phyloP scores from a whole-genome alignment of 805 yeast genomes.

The Saccharomyces jurei region DNA sequence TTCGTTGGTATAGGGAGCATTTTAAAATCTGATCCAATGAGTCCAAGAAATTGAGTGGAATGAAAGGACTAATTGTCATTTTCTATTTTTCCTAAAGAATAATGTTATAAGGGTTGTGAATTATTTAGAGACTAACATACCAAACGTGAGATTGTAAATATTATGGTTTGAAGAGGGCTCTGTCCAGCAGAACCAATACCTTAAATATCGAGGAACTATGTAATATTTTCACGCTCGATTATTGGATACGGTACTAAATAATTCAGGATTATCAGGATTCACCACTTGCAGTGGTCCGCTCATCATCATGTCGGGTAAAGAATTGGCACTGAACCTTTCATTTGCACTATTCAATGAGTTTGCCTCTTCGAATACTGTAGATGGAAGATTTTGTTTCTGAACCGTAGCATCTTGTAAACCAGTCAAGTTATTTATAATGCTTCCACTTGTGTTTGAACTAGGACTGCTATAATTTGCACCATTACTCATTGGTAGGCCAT shows the following conservation, averaged over 20 bases:
- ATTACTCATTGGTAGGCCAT: not conserved
- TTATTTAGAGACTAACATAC: not conserved
- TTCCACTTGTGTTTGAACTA: not conserved
- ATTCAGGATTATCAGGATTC: conserved; percentile 32
- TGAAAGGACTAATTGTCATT: not conserved
- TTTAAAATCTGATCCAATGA: too few relatives aligned
- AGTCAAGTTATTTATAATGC: not conserved
- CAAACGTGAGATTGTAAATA: not conserved
- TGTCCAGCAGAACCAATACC: not conserved
- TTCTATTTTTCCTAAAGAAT: not conserved
- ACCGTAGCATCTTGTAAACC: not conserved
- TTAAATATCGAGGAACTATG: not conserved
- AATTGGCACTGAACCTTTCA: conserved; percentile 46
- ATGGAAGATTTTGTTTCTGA: not conserved
- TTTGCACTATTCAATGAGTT: conserved; percentile 31
- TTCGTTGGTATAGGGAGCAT: not conserved
- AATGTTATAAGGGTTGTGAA: not conserved
- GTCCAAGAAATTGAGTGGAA: too few relatives aligned
- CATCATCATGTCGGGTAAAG: conserved; percentile 38
- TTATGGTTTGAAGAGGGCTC: not conserved
- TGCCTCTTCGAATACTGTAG: conserved; percentile 12
- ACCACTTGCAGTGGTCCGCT: conserved; percentile 44
- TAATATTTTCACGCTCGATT: not conserved
- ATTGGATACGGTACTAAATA: not conserved
- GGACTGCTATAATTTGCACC: not conserved